Evolutionary conservation across 768 basidiomycete genomes (phyloP), one percentile per base, ranked within the genome.

Genomic region (Favolaschia claudopus): DNA sequence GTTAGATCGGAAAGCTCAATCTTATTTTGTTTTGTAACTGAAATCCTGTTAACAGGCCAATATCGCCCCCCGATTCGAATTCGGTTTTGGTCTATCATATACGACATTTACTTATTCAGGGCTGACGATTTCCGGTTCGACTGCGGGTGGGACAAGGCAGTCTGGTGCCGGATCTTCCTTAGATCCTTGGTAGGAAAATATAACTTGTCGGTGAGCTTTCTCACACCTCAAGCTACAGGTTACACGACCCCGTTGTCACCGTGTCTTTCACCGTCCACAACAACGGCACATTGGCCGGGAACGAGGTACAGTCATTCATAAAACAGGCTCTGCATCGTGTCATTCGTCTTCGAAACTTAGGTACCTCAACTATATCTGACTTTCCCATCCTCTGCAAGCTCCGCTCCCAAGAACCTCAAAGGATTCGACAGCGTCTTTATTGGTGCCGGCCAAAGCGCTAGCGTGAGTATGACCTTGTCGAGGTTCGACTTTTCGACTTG

Each of bases 351-450:
- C 42, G 7, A n/a, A n/a, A n/a, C n/a, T n/a, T 33, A 86, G 84
- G 76, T 84, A 36, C 82, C 85, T 10, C 86, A 88, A 67, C 69
- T 88, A 20, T 88, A 87, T 67, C 72, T 82, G 29, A 73, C 76
- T 9, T 80, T 78, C 24, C 86, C 85, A 7, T 67, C 81, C 8
- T 78, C 81, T 4, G 76, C 84, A 1, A 70, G 77, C 14, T 74
- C 78, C 3, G 80, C 85, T 5, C 85, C 86, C 0, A 75, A 75
- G 60, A 77, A 76, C 42, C 72, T 87, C 50, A 85, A 84, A 68
- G 85, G 85, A 15, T 87, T 87, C 61, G 83, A 85, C 65, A 80
- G 77, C 47, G 67, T 85, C 31, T 80, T 73, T 62, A 69, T 84
- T 47, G 65, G 64, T 1, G 78, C 80, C 0, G 82, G 81, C 10